Conservation (phyloP, 1,139 yeast genomes). For the Yamadazyma diospyri region DNA sequence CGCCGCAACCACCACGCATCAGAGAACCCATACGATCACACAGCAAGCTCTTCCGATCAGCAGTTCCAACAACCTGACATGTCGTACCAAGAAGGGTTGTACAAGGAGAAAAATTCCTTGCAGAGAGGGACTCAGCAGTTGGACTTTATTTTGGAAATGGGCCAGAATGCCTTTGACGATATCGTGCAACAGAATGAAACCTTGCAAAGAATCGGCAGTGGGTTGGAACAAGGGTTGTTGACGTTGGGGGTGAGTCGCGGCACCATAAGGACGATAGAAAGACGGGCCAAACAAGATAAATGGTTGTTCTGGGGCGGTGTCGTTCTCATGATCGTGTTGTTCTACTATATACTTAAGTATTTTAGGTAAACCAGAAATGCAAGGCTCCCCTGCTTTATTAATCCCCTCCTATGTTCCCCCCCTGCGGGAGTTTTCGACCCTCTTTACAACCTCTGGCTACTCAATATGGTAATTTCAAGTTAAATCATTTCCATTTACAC, state of each 20-base stretch:
- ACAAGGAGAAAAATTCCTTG: slow-evolving; percentile 63
- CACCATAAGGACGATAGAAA: slow-evolving; percentile 78
- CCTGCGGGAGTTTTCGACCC: too few relatives aligned
- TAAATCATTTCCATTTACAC: not conserved
- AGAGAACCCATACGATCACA: slow-evolving; percentile 60
- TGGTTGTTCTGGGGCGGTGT: slow-evolving; percentile 82
- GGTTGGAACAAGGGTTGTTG: slow-evolving; percentile 64
- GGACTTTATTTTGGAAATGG: slow-evolving; percentile 89
- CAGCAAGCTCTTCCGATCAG: slow-evolving; percentile 6
- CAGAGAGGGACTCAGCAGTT: slow-evolving; percentile 74
- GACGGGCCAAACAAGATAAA: slow-evolving; percentile 86
- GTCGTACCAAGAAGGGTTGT: slow-evolving; percentile 61
- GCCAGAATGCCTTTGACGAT: slow-evolving; percentile 81
- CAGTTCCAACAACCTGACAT: slow-evolving; percentile 24
- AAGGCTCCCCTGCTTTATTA: too few relatives aligned
- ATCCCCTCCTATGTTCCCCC: not conserved
- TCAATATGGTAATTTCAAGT: not conserved
- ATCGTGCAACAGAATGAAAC: slow-evolving; percentile 80
- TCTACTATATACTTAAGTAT: slow-evolving; percentile 67
- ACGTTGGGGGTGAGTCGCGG: slow-evolving; percentile 86
- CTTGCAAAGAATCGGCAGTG: slow-evolving; percentile 59
- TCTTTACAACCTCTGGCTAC: too few relatives aligned
- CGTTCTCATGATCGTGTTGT: slow-evolving; percentile 55
- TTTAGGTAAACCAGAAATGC: slow-evolving; percentile 41
- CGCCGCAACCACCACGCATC: slow-evolving; percentile 41